phyloP scores from a whole-genome alignment of 2,329 filamentous ascomycete species.

The Intubia oerlemansii region DNA sequence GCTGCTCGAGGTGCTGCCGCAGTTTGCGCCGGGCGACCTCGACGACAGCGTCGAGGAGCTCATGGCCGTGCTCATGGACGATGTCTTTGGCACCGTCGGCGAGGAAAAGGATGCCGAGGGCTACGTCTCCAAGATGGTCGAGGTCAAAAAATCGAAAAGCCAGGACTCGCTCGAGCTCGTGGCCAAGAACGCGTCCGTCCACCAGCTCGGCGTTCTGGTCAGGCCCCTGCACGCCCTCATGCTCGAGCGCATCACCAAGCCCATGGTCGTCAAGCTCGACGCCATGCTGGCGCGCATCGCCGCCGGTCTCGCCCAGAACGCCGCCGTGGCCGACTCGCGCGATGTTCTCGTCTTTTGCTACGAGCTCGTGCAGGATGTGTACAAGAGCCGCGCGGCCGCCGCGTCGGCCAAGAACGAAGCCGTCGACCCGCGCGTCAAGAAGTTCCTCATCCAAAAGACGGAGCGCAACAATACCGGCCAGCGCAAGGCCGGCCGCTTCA shows the following conservation, averaged over 20 bases:
- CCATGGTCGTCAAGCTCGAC: constrained; percentile 75
- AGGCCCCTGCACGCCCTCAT: constrained; percentile 58
- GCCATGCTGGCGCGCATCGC: constrained; percentile 68
- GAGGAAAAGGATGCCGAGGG: constrained; percentile 96
- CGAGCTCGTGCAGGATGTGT: constrained; percentile 75
- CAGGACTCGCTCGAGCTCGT: constrained; percentile 94
- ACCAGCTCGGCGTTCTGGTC: constrained; percentile 52
- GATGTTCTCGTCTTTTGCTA: constrained; percentile 90
- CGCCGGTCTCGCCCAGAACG: constrained; percentile 63
- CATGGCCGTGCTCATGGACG: constrained; percentile 80
- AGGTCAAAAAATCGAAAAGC: constrained; percentile 95
- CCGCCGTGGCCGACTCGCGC: constrained; percentile 45
- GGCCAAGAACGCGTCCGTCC: constrained; percentile 60
- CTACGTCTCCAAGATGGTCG: constrained; percentile 88
- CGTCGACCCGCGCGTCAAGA: constrained; percentile 37
- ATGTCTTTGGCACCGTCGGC: constrained; percentile 80
- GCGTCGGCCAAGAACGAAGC: constrained; percentile 4
- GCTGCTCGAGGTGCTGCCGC: constrained; percentile 51
- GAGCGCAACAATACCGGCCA: constrained; percentile 48
- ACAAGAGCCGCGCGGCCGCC: constrained; percentile 31
- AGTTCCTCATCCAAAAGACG: constrained; percentile 64
- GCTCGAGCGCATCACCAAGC: constrained; percentile 63
- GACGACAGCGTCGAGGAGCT: constrained; percentile 71
- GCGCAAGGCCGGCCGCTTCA: constrained; percentile 53
- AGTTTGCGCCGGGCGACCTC: constrained; percentile 60